phyloP scores from a whole-genome alignment of 2,329 filamentous ascomycete species.

The Exophiala spinifera region DNA sequence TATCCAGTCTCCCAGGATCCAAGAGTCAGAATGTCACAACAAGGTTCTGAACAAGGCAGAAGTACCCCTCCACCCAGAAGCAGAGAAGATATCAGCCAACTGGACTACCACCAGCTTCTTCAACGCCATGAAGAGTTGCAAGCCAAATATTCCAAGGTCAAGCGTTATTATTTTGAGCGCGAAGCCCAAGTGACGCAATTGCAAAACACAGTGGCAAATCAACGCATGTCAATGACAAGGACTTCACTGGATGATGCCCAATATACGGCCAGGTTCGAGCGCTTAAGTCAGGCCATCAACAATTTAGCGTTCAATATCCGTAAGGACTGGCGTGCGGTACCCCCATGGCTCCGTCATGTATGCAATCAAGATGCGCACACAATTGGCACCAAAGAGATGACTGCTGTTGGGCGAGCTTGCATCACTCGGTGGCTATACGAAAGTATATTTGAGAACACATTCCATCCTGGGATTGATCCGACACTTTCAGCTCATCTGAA shows the following conservation, averaged over 20 bases:
- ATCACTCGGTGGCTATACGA: conserved; percentile 88
- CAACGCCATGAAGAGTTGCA: conserved; percentile 51
- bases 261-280: conserved; percentile 82
- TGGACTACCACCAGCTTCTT: conserved; percentile 46
- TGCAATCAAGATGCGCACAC: conserved; percentile 82
- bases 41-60: conserved; percentile 41
- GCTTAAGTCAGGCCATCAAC: conserved; percentile 88
- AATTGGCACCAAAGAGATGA: conserved; percentile 96
- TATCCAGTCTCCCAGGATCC: conserved; percentile 34
- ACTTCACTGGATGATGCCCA: conserved; percentile 94
- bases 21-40: conserved; percentile 27
- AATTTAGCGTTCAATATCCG: conserved; percentile 94
- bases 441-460: conserved; percentile 85
- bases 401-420: conserved; percentile 82
- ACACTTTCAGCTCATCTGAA: conserved; percentile 76
- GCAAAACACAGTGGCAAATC: conserved; percentile 95
- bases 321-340: conserved; percentile 85
- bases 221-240: conserved; percentile 88
- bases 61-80: conserved; percentile 46
- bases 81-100: conserved; percentile 40
- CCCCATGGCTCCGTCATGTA: conserved; percentile 72
- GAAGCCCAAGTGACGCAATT: conserved; percentile 86
- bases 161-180: conserved; percentile 94
- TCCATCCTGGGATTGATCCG: conserved; percentile 82
- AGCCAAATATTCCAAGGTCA: conserved; percentile 96